Percentiles rank a stretch among this genome's conserved stretches.
These are phyloP conservation scores for Clarireedia homoeocarpa DNA, from an alignment of 2,329 filamentous ascomycete species.

Conservation along the genomic window DNA sequence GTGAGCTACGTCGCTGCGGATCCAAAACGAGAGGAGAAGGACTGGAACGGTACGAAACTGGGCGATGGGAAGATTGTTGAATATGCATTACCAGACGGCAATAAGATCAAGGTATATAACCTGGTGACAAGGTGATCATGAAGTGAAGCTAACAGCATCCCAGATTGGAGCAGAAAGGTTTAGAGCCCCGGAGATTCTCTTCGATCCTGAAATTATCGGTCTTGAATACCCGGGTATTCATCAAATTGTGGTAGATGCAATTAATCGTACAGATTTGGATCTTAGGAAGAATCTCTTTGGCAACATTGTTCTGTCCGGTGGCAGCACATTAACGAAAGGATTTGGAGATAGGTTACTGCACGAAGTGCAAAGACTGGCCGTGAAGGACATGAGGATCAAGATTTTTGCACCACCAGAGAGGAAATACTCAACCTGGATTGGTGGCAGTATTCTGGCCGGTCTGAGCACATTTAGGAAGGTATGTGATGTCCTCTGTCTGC, in stretches of 20 bases:
- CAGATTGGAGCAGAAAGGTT: slow-evolving; percentile 91
- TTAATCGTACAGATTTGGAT: slow-evolving; percentile 91
- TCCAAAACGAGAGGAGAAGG: slow-evolving; percentile 91
- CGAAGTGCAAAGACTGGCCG: slow-evolving; percentile 86
- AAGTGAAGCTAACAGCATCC: slow-evolving; percentile 11
- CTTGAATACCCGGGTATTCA: slow-evolving; percentile 95
- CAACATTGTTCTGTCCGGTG: slow-evolving; percentile 95
- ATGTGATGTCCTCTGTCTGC: slow-evolving; percentile 26
- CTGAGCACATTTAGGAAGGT: slow-evolving; percentile 98
- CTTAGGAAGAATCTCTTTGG: slow-evolving; percentile 88
- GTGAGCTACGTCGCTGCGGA: slow-evolving; percentile 86
- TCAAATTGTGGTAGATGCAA: slow-evolving; percentile 95
- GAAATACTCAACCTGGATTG: slow-evolving; percentile 99
- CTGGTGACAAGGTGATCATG: background rate
- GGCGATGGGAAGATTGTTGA: slow-evolving; percentile 74
- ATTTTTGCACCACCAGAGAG: slow-evolving; percentile 96
- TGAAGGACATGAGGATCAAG: slow-evolving; percentile 99
- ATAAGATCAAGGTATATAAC: slow-evolving; percentile 69
- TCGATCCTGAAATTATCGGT: slow-evolving; percentile 94
- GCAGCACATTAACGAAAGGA: slow-evolving; percentile 91
- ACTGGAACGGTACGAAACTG: slow-evolving; percentile 76
- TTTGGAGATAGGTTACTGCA: slow-evolving; percentile 89
- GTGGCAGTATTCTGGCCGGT: slow-evolving; percentile 91
- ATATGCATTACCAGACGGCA: slow-evolving; percentile 85
- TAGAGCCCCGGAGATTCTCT: slow-evolving; percentile 91